phyloP scores from a whole-genome alignment of 306 rosid genomes.

The Begonia peltatifolia region DNA sequence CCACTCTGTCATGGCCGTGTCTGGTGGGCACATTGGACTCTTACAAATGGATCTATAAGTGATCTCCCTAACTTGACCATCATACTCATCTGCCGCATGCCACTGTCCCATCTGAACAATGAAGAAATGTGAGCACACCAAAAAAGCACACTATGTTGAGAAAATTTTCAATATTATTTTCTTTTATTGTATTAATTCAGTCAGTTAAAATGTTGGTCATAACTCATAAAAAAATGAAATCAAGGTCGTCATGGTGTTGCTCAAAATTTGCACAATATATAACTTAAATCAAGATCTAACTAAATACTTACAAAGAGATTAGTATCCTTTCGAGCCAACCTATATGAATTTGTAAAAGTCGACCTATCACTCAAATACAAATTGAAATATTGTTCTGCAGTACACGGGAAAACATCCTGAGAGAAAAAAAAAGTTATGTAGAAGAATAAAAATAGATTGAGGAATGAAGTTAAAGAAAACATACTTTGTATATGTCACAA shows the following conservation, averaged over 20 bases:
- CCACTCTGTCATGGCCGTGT: constrained; percentile 94
- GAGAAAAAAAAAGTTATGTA: constrained; percentile 6
- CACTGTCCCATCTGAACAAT: constrained; percentile 78
- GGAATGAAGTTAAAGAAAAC: constrained; percentile 9
- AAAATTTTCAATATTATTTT: no score
- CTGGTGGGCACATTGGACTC: constrained; percentile 99
- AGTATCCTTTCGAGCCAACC: constrained; percentile 64
- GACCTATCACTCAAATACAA: constrained; percentile 54
- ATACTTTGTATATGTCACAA: constrained; percentile 57
- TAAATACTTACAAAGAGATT: constrained; percentile 65
- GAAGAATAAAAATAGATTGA: no score
- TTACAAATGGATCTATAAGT: constrained; percentile 79
- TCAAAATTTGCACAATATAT: no score
- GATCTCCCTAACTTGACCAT: constrained; percentile 89
- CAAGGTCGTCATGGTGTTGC: no score
- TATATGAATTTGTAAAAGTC: constrained; percentile 46
- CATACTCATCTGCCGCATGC: constrained; percentile 86
- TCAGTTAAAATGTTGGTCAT: no score
- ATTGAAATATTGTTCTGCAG: constrained; percentile 69
- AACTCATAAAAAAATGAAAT: no score
- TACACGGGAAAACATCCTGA: constrained; percentile 78
- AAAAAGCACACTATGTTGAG: not conserved
- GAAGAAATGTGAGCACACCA: no score
- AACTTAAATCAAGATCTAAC: no score
- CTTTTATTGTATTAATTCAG: no score